A percentile compares a stretch with the other conserved stretches of the same genome.
phyloP scores from a whole-genome alignment of 1,139 yeast species.

The Hyphopichia khmerensis region DNA sequence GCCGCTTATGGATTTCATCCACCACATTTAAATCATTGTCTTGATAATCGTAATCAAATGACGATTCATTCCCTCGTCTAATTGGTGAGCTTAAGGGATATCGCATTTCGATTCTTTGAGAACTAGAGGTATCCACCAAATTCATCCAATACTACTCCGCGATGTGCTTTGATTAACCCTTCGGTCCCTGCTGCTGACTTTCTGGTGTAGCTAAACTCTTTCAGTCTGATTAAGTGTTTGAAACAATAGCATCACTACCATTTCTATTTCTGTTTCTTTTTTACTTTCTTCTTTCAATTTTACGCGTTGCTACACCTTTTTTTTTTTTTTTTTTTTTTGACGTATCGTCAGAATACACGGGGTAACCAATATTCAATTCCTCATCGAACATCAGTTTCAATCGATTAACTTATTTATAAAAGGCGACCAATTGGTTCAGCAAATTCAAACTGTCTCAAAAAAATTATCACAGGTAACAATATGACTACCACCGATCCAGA shows the following conservation, averaged over 20 bases:
- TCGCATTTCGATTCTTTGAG: neutral
- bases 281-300: neutral
- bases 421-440: neutral
- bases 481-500: neutral
- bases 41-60: neutral
- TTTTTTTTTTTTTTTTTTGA: neutral
- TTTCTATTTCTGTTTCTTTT: neutral
- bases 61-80: constrained; percentile 7
- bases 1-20: constrained; percentile 15
- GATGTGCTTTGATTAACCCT: no score
- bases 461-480: neutral
- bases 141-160: neutral
- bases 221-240: no score
- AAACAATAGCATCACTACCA: no score
- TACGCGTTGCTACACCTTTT: neutral
- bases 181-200: no score
- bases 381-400: neutral
- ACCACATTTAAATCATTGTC: constrained; percentile 8
- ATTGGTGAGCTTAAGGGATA: constrained; percentile 4
- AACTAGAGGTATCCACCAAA: neutral
- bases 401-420: neutral
- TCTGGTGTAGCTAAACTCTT: no score
- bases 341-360: neutral
- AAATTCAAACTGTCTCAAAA: no score
- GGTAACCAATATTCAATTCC: neutral